Base-by-base conservation (phyloP, 306 rosid genomes). In the Fragaria ananassa region DNA sequence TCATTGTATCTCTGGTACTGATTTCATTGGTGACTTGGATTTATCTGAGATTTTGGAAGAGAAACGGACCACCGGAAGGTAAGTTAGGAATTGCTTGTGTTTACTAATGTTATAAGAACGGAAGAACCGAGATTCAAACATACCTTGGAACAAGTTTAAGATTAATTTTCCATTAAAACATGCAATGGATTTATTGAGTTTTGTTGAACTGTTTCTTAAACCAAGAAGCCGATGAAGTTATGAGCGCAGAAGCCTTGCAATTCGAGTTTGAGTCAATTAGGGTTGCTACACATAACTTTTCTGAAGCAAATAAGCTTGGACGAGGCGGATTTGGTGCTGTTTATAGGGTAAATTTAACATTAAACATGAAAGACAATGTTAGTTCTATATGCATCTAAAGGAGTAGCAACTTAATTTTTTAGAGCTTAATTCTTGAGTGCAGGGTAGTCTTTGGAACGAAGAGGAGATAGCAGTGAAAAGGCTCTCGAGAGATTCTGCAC, bases 211-310 rank as follows among this genome's bases (percentile, higher is more conserved):
- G 34, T 21, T 70, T 27, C 6, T 17, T 9, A 57, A 0, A 21
- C 13, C 29, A 21, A 57, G 63, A 49, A 47, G 78, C 44, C 8
- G 60, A 60, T 60, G 42, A 73, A 9, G 29, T 49, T 49, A 49
- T 51, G 11, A 74, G 31, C 12, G 57, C 51, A 9, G 78, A 60
- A 25, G 53, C 69, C 42, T 8, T 74, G 21, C 78, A 74, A 44
- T 60, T 56, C 23, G 44, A 74, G 41, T 60, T 74, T 60, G 44
- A 10, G 14, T 25, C 61, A 7, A 60, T 74, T 21, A 60, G 39
- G 45, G 45, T 27, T 12, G 70, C 78, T 3, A 74, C 78, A 74
- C 15, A 44, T 74, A 27, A 74, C n/a, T 60, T 74, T 34, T 35
- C 69, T 17, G 77, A 71, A 35, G 65, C 66, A 18, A 31, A 49